Evolutionary conservation across 208 protist species (phyloP).

Genomic region (Acanthamoeba castellanii): DNA sequence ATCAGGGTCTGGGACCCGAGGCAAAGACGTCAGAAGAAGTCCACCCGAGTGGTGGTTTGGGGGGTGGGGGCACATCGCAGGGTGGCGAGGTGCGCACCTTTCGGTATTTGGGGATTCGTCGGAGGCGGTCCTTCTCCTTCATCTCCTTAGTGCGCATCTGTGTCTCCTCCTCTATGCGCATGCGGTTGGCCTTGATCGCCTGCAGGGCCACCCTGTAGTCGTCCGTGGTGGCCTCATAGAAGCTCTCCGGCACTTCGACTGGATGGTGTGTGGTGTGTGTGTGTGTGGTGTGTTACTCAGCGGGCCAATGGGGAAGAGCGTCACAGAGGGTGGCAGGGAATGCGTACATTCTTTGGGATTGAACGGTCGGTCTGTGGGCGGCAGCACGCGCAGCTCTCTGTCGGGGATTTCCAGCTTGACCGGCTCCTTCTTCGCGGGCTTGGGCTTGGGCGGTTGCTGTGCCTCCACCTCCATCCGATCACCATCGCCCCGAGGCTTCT

Average conservation of each 20-base stretch:
- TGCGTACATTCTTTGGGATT: conserved; percentile 25
- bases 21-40: neutral
- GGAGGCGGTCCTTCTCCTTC: conserved; percentile 52
- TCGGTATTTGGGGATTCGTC: conserved; percentile 4
- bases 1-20: conserved; percentile 25
- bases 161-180: conserved; percentile 34
- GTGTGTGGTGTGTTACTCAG: neutral
- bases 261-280: neutral
- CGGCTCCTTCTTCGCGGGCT: neutral
- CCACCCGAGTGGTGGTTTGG: neutral
- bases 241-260: conserved; percentile 66
- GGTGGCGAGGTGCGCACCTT: neutral
- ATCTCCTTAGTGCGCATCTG: conserved; percentile 9
- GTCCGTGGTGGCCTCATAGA: conserved; percentile 46
- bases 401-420: conserved; percentile 43
- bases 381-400: conserved; percentile 10
- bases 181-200: conserved; percentile 21
- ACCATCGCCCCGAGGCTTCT: neutral
- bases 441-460: neutral
- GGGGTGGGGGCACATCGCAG: neutral
- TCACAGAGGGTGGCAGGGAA: neutral
- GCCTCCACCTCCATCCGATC: conserved; percentile 35
- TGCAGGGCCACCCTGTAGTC: conserved; percentile 43
- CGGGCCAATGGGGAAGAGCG: neutral
- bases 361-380: conserved; percentile 51